Evolutionary conservation across 768 basidiomycete species (phyloP), one percentile per base, ranked within the genome.

Genomic region (Lyophyllum shimeji): DNA sequence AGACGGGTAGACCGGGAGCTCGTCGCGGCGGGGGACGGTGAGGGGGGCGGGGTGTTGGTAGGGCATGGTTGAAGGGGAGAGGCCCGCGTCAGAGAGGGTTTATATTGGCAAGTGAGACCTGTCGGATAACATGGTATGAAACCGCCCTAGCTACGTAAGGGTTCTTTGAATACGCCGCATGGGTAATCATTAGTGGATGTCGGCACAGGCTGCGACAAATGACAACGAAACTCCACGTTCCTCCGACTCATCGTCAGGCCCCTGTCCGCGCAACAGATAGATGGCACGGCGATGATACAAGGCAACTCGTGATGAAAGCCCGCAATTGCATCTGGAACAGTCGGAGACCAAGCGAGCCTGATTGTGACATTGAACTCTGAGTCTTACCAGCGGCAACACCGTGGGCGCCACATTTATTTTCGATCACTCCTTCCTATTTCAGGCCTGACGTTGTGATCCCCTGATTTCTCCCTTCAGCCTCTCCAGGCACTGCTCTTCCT

Each of bases 91-190:
- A 55, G 51, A 52, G 27, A 39, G 9, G 42, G 42, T 67, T 69
- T 74, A 71, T 71, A 74, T 69, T 59, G 60, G 50, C 43, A 61
- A 64, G 60, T 65, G 67, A 64, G 55, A 64, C 60, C 39, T 40
- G 39, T 37, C 34, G 34, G 34, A 37, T 37, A 29, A 29, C 34
- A 11, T 56, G 62, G 57, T 31, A 44, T 52, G 62, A 60, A 60
- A 64, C 61, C 65, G 63, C 65, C 65, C 61, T 67, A 59, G 67
- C 56, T 67, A 69, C 65, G 66, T 67, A 68, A 70, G 55, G 60
- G 55, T 55, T 63, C 37, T 62, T 62, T 50, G 45, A 55, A 46
- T 55, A 54, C 61, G 12, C 34, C 54, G 55, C 64, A 70, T 63
- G 57, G 60, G 55, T 60, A 56, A 55, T 50, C 50, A 53, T 49